phyloP scores from a whole-genome alignment of 768 basidiomycete species.

The Terana coerulea region DNA sequence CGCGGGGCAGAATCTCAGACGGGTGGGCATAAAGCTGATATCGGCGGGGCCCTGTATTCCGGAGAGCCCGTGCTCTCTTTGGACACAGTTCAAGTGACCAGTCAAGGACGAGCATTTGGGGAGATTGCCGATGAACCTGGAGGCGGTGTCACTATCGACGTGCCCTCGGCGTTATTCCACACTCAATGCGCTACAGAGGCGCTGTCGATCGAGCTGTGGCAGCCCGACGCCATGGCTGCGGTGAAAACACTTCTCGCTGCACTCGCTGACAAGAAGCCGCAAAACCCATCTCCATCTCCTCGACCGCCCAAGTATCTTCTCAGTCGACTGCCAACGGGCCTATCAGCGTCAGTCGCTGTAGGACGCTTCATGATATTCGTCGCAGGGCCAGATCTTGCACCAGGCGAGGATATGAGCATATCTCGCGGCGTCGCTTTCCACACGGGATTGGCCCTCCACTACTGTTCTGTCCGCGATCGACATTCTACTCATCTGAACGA shows the following conservation, averaged over 20 bases:
- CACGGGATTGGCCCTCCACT: conserved; percentile 50
- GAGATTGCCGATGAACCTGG: conserved; percentile 44
- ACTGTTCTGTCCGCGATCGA: conserved; percentile 44
- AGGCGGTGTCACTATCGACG: conserved; percentile 36
- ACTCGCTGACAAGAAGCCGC: conserved; percentile 12
- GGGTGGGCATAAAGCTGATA: not conserved
- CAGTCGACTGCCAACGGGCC: conserved; percentile 48
- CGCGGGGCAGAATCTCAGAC: not conserved
- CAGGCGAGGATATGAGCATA: conserved; percentile 57
- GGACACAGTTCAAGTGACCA: conserved; percentile 49
- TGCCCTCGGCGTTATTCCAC: conserved; percentile 41
- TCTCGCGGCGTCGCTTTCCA: conserved; percentile 65
- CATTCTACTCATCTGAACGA: conserved; percentile 23
- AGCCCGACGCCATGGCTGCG: conserved; percentile 51
- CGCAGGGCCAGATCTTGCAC: conserved; percentile 80
- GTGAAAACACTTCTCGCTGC: conserved; percentile 38
- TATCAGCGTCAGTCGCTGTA: conserved; percentile 54
- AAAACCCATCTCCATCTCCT: not conserved
- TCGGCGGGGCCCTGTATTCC: conserved; percentile 14
- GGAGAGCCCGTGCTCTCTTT: conserved; percentile 46
- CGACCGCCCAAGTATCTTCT: conserved; percentile 23
- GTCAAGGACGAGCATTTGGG: conserved; percentile 44
- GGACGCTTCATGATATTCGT: conserved; percentile 62
- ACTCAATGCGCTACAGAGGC: conserved; percentile 51
- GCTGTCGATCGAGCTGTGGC: conserved; percentile 66